phyloP scores from a whole-genome alignment of 305 asterid species.

The Fraxinus sp. region DNA sequence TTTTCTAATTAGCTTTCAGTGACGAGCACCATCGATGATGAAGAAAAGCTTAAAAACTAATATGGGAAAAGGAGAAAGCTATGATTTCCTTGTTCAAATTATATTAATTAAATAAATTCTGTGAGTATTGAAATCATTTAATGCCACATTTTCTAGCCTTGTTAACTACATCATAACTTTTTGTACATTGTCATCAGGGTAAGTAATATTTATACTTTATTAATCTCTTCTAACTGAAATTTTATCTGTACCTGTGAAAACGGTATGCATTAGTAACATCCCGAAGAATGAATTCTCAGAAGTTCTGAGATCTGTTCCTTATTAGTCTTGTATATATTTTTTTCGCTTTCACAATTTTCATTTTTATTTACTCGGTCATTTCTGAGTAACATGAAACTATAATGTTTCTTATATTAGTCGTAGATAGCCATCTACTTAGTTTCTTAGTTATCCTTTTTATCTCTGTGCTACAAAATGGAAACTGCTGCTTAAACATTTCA shows the following conservation, averaged over 20 bases:
- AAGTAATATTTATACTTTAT: neutral
- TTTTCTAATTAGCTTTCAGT: neutral
- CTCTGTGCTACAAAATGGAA: conserved; percentile 20
- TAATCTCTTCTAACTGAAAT: conserved; percentile 15
- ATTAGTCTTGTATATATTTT: neutral
- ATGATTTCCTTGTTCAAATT: neutral
- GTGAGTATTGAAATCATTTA: conserved; percentile 8
- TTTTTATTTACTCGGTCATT: neutral
- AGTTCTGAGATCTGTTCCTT: neutral
- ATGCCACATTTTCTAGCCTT: neutral
- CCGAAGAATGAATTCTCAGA: neutral
- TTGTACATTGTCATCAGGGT: neutral
- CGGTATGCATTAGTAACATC: neutral
- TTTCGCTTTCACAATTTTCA: neutral
- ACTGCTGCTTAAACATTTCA: conserved; percentile 10
- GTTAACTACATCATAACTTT: neutral
- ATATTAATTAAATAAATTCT: neutral
- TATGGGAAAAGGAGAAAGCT: neutral
- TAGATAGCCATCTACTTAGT: conserved; percentile 5
- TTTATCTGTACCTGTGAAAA: conserved; percentile 12
- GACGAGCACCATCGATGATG: neutral
- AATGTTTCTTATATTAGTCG: neutral
- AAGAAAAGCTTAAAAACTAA: neutral
- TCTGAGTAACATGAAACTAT: neutral
- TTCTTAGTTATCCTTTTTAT: conserved; percentile 18